Evolutionary conservation across 352 stramenopile genomes (phyloP).

Genomic region (Blastocystis sp.): DNA sequence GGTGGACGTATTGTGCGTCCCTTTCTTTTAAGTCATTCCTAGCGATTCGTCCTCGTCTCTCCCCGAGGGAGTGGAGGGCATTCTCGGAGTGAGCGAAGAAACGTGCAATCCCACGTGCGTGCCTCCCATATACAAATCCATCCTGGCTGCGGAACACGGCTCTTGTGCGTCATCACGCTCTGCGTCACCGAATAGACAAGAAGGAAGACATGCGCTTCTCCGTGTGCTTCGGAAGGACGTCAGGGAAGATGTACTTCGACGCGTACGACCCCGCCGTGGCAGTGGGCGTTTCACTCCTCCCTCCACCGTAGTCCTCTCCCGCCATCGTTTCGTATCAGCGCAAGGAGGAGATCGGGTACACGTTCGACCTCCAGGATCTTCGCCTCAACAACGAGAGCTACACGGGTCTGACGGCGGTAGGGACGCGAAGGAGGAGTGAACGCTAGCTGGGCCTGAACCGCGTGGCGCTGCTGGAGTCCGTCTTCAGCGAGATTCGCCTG

Average conservation of each 20-base stretch:
- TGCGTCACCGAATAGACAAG: not conserved
- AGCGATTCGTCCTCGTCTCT: conserved; percentile 24
- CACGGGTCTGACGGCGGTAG: conserved; percentile 30
- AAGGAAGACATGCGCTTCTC: conserved; percentile 47
- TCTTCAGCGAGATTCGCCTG: conserved; percentile 23
- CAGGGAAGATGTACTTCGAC: conserved; percentile 3
- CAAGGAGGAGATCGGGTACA: conserved; percentile 10
- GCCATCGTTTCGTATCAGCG: conserved; percentile 5
- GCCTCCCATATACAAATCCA: conserved; percentile 8
- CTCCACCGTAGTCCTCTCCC: not conserved
- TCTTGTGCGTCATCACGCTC: not conserved
- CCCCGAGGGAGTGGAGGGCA: not conserved
- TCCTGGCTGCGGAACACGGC: not conserved
- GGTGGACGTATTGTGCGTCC: conserved; percentile 14
- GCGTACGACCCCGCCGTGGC: not conserved
- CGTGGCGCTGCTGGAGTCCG: conserved; percentile 28
- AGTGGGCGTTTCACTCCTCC: not conserved
- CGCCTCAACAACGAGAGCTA: conserved; percentile 21
- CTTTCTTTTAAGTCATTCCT: not conserved
- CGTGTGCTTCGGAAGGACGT: conserved; percentile 2
- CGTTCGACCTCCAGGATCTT: conserved; percentile 45
- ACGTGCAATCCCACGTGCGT: conserved; percentile 49
- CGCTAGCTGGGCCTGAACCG: conserved; percentile 4
- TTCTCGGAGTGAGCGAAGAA: conserved; percentile 25
- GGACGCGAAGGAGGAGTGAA: not conserved